Evolutionary conservation across 2,329 filamentous ascomycete genomes (phyloP).

Genomic region (Ophiostoma sp.): DNA sequence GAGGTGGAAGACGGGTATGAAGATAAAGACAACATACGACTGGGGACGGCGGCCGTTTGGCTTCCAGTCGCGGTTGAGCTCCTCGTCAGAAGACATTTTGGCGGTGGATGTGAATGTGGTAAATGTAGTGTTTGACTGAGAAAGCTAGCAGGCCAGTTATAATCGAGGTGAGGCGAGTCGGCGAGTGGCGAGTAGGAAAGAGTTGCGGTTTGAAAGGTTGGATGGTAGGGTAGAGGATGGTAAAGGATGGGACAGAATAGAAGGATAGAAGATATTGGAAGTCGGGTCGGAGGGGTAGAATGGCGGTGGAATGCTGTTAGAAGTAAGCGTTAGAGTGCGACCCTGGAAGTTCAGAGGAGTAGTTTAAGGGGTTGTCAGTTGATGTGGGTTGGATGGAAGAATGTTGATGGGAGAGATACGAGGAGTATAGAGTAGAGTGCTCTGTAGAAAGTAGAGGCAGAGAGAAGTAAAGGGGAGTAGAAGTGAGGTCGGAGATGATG

Average conservation of each 20-base stretch:
- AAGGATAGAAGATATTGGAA: neutral
- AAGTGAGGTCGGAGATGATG: neutral
- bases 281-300: constrained; percentile 11
- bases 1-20: too few relatives aligned
- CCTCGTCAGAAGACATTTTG: constrained; percentile 51
- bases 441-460: too few relatives aligned
- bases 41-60: constrained; percentile 71
- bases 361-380: constrained; percentile 9
- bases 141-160: too few relatives aligned
- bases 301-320: constrained; percentile 12
- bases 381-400: constrained; percentile 13
- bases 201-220: neutral
- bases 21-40: constrained; percentile 61
- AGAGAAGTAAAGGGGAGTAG: neutral
- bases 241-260: neutral
- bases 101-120: neutral
- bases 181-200: neutral
- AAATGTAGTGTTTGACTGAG: neutral
- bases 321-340: neutral
- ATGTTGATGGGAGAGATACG: neutral
- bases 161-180: neutral
- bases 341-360: neutral
- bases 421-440: neutral
- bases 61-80: constrained; percentile 74
- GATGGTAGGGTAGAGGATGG: neutral